Percentiles rank a stretch among this genome's conserved stretches.
These are phyloP conservation scores for Obba rivulosa DNA, from an alignment of 768 basidiomycete genomes.

Conservation along the genomic window DNA sequence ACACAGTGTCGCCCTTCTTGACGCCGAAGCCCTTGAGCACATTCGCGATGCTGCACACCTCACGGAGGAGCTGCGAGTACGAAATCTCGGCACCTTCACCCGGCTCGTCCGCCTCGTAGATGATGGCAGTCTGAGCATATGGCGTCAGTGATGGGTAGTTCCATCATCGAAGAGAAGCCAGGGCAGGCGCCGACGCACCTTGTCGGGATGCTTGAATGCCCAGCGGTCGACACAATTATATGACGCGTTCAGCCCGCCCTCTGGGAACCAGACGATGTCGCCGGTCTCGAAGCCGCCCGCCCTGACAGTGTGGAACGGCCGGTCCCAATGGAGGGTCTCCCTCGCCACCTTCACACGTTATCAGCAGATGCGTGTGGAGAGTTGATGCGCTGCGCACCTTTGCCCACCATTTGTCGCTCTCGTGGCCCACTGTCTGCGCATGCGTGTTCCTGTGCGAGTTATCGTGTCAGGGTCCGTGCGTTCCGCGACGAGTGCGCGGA, in stretches of 20 bases:
- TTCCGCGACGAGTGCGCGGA: constrained; percentile 18
- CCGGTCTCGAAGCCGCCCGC: constrained; percentile 80
- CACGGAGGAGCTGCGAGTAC: constrained; percentile 82
- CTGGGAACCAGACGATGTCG: constrained; percentile 94
- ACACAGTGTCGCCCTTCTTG: constrained; percentile 93
- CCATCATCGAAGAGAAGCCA: not conserved
- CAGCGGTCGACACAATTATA: constrained; percentile 99
- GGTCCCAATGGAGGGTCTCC: constrained; percentile 80
- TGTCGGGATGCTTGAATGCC: constrained; percentile 86
- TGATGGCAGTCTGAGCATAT: constrained; percentile 73
- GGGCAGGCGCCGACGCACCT: constrained; percentile 33
- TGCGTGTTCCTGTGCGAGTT: constrained; percentile 41
- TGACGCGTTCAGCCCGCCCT: constrained; percentile 86
- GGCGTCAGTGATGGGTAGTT: not conserved
- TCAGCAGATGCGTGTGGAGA: constrained; percentile 1
- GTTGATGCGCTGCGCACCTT: constrained; percentile 39
- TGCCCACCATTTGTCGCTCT: constrained; percentile 85
- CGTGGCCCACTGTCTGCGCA: constrained; percentile 64
- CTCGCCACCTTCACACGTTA: constrained; percentile 48
- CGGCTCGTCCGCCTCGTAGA: constrained; percentile 97
- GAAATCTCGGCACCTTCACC: constrained; percentile 69
- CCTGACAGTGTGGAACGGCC: constrained; percentile 83
- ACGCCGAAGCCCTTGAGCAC: constrained; percentile 86
- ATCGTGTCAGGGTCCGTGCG: constrained; percentile 3
- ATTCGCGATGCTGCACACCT: constrained; percentile 87